Percentiles rank a stretch among this genome's conserved stretches.
phyloP scores from a whole-genome alignment of 208 protist species.

The Acanthamoeba rhysodes region DNA sequence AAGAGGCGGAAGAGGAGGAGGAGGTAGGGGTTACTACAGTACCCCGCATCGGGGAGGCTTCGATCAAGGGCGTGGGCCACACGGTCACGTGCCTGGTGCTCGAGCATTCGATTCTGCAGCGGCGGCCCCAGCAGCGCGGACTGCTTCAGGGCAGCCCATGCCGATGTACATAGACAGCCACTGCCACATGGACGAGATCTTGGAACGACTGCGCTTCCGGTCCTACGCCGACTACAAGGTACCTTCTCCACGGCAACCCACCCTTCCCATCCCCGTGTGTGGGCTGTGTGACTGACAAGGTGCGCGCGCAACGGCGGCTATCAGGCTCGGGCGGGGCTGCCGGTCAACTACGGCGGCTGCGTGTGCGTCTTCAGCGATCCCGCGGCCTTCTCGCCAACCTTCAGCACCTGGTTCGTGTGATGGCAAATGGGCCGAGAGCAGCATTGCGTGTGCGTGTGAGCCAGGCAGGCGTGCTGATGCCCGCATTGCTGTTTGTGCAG shows the following conservation, averaged over 20 bases:
- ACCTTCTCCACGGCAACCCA: background rate
- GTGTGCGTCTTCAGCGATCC: conserved; percentile 70
- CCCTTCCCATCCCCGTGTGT: background rate
- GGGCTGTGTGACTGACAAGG: background rate
- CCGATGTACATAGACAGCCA: conserved; percentile 60
- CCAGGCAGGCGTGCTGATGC: background rate
- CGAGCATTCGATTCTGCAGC: background rate
- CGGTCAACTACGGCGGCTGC: conserved; percentile 65
- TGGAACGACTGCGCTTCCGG: background rate
- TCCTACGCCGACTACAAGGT: conserved; percentile 42
- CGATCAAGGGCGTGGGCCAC: background rate
- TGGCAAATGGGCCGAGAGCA: background rate
- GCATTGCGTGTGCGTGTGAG: no score
- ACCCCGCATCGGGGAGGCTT: background rate
- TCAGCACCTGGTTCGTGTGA: conserved; percentile 52
- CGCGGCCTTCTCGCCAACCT: conserved; percentile 59
- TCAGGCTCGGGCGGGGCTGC: conserved; percentile 37
- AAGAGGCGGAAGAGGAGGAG: background rate
- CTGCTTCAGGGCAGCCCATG: background rate
- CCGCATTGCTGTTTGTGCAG: background rate
- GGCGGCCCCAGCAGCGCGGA: background rate
- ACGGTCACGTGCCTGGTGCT: no score
- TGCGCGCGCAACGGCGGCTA: background rate
- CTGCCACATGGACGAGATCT: conserved; percentile 61
- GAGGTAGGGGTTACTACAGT: background rate